Percentiles rank a stretch among this genome's conserved stretches.
Evolutionary conservation across 129 eudicot genomes (phyloP).

Genomic region (Arctium lappa): DNA sequence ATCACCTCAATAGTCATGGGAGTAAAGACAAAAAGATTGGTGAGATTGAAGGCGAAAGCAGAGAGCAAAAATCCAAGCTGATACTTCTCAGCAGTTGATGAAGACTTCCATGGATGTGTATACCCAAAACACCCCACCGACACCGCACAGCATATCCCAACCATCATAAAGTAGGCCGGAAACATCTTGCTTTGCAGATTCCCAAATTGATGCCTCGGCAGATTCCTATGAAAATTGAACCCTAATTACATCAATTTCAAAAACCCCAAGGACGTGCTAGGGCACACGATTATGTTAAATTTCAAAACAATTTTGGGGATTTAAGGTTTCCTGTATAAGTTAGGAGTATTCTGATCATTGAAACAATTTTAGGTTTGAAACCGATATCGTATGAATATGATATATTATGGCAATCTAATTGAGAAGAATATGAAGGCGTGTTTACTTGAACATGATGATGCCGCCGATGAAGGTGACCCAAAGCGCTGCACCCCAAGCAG

Average conservation of each 20-base stretch:
- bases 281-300: not conserved
- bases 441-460: slow-evolving; percentile 97
- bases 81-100: slow-evolving; percentile 68
- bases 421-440: not conserved
- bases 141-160: slow-evolving; percentile 88
- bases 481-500: slow-evolving; percentile 96
- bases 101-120: slow-evolving; percentile 84
- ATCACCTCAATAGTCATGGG: slow-evolving; percentile 97
- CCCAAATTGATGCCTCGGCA: slow-evolving; percentile 98
- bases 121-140: slow-evolving; percentile 79
- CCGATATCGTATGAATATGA: not conserved
- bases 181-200: slow-evolving; percentile 98
- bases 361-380: not conserved
- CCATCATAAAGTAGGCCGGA: slow-evolving; percentile 91
- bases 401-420: not conserved
- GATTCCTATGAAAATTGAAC: slow-evolving; percentile 38
- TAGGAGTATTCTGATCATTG: not conserved
- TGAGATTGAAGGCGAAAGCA: slow-evolving; percentile 67
- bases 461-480: slow-evolving; percentile 99
- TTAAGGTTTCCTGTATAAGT: not conserved
- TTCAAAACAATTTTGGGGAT: not conserved
- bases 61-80: slow-evolving; percentile 82
- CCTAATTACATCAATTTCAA: not conserved
- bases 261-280: not conserved
- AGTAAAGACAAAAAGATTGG: slow-evolving; percentile 83